Percentiles rank a stretch among this genome's conserved stretches.
These are phyloP conservation scores for Colletotrichum truncatum DNA, from an alignment of 2,329 filamentous ascomycete species.

Conservation along the genomic window DNA sequence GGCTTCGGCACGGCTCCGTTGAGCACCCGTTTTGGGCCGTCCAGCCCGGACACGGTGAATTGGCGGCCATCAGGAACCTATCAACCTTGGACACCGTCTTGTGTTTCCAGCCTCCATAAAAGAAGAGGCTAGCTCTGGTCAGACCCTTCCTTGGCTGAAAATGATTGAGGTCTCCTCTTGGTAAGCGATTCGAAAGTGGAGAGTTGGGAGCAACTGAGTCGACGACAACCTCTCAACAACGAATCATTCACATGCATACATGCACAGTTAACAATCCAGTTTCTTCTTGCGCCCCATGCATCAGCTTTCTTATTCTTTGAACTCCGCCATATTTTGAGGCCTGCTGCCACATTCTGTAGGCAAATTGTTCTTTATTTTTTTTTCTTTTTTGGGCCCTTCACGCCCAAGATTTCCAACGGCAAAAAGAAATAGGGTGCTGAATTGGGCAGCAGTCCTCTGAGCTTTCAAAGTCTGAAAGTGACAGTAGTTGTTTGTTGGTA, in stretches of 20 bases:
- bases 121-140: not conserved
- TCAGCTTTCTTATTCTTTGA: not conserved
- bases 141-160: not conserved
- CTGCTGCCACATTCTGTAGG: not conserved
- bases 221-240: not conserved
- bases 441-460: not conserved
- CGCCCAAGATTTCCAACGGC: not conserved
- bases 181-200: not conserved
- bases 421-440: not conserved
- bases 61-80: not conserved
- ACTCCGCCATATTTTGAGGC: not conserved
- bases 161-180: not conserved
- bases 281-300: not conserved
- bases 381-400: not conserved
- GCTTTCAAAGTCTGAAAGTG: not conserved
- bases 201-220: not conserved
- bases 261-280: not conserved
- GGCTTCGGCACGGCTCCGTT: constrained; percentile 20
- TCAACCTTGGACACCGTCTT: not conserved
- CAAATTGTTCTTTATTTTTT: not conserved
- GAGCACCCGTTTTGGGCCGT: constrained; percentile 15
- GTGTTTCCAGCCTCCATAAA: not conserved
- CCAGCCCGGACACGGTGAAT: not conserved
- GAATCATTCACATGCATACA: not conserved
- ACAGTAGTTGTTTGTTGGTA: not conserved